Evolutionary conservation across 192 early-diverging fungal species (phyloP).

Genomic region (Coemansia aciculifera): DNA sequence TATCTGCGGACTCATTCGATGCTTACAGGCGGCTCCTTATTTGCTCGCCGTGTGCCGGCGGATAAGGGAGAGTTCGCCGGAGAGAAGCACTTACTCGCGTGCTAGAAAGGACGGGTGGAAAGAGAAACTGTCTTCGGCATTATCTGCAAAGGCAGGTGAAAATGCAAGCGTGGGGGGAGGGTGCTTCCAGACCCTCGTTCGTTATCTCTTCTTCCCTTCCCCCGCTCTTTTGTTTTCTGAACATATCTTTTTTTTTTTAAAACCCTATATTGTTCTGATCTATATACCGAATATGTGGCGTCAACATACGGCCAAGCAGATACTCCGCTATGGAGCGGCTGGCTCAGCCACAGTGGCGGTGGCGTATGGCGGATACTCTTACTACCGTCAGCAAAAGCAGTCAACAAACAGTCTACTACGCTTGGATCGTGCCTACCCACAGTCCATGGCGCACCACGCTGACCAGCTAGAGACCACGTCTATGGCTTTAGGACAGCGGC

Average conservation of each 20-base stretch:
- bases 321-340: slow-evolving; percentile 32
- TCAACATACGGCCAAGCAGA: slow-evolving; percentile 31
- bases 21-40: background rate
- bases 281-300: slow-evolving; percentile 35
- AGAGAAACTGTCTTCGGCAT: background rate
- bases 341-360: slow-evolving; percentile 18
- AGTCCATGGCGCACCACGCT: slow-evolving; percentile 23
- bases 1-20: background rate
- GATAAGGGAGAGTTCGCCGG: background rate
- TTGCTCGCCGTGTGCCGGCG: background rate
- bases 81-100: background rate
- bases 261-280: background rate
- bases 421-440: slow-evolving; percentile 9
- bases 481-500: slow-evolving; percentile 31
- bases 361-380: slow-evolving; percentile 29
- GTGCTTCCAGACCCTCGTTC: background rate
- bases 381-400: slow-evolving; percentile 21
- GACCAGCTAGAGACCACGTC: slow-evolving; percentile 44
- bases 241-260: background rate
- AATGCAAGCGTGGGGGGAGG: background rate
- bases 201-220: background rate
- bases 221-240: background rate
- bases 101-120: background rate
- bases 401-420: background rate
- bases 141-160: slow-evolving; percentile 1